These are phyloP conservation scores for Umbelopsis sp. DNA, from an alignment of 371 early-diverging fungal genomes.

Conservation along the genomic window DNA sequence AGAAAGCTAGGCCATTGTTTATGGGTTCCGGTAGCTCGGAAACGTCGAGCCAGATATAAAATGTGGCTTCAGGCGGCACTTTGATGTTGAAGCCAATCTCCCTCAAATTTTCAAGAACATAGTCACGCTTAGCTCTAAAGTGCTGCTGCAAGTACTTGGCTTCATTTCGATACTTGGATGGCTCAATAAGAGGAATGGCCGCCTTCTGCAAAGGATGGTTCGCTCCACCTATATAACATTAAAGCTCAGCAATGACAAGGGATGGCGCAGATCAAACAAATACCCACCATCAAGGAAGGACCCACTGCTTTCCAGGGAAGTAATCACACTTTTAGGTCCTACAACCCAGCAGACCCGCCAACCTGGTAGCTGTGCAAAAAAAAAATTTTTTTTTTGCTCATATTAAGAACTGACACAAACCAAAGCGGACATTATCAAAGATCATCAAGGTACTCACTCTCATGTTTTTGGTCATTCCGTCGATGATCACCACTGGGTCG, in stretches of 20 bases:
- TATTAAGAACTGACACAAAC: background rate
- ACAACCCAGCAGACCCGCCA: constrained; percentile 58
- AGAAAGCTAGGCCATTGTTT: constrained; percentile 51
- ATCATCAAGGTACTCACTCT: constrained; percentile 26
- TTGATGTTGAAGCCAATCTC: constrained; percentile 43
- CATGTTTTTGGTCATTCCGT: constrained; percentile 52
- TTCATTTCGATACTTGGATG: constrained; percentile 37
- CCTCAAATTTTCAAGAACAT: constrained; percentile 38
- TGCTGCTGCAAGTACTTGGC: constrained; percentile 46
- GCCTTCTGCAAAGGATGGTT: constrained; percentile 55
- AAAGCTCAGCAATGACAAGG: background rate
- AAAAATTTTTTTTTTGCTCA: background rate
- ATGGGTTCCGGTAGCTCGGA: constrained; percentile 42
- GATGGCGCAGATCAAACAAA: background rate
- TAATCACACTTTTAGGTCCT: constrained; percentile 49
- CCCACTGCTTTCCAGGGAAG: constrained; percentile 48
- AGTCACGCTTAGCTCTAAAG: constrained; percentile 49
- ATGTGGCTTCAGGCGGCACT: constrained; percentile 48
- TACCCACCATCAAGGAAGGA: constrained; percentile 48
- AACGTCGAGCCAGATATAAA: constrained; percentile 56
- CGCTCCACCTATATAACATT: constrained; percentile 37
- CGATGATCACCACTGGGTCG: constrained; percentile 51
- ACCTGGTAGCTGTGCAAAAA: constrained; percentile 40
- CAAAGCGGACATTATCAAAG: background rate
- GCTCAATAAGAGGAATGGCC: constrained; percentile 51